phyloP scores from a whole-genome alignment of 179 eudicot genomes.

The Drosera spatulata region DNA sequence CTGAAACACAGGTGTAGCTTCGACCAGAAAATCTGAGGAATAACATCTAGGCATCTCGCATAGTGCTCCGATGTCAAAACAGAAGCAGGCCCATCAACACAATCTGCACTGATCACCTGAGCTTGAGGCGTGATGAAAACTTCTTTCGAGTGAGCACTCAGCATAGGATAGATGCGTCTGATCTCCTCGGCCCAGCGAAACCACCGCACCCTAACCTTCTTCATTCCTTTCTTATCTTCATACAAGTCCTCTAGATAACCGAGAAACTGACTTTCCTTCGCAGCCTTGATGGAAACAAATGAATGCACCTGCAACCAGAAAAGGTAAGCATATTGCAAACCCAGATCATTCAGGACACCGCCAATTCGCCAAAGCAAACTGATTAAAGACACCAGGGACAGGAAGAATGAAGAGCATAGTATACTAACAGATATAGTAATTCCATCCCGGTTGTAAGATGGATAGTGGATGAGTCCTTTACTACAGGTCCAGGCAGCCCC shows the following conservation, averaged over 20 bases:
- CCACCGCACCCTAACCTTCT: conserved; percentile 36
- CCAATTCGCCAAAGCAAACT: background rate
- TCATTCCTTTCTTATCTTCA: conserved; percentile 29
- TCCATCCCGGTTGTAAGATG: conserved; percentile 22
- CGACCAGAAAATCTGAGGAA: conserved; percentile 20
- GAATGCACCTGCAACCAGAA: conserved; percentile 26
- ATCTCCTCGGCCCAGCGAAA: conserved; percentile 24
- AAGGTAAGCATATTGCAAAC: background rate
- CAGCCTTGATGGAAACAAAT: conserved; percentile 27
- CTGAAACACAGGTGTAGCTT: conserved; percentile 29
- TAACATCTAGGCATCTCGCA: conserved; percentile 18
- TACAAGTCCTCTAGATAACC: conserved; percentile 44
- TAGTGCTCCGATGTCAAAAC: conserved; percentile 29
- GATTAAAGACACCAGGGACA: background rate
- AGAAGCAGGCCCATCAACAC: conserved; percentile 24
- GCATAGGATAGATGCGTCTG: conserved; percentile 6
- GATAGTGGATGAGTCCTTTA: conserved; percentile 37
- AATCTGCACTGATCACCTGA: conserved; percentile 30
- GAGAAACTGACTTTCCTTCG: conserved; percentile 18
- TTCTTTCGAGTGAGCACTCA: conserved; percentile 29
- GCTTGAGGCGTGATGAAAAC: conserved; percentile 34
- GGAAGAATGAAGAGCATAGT: background rate
- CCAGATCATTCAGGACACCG: background rate
- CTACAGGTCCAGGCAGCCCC: conserved; percentile 32
- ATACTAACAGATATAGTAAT: conserved; percentile 21